Evolutionary conservation across 352 stramenopile species (phyloP).

Genomic region (Pelagophyceae sp.): DNA sequence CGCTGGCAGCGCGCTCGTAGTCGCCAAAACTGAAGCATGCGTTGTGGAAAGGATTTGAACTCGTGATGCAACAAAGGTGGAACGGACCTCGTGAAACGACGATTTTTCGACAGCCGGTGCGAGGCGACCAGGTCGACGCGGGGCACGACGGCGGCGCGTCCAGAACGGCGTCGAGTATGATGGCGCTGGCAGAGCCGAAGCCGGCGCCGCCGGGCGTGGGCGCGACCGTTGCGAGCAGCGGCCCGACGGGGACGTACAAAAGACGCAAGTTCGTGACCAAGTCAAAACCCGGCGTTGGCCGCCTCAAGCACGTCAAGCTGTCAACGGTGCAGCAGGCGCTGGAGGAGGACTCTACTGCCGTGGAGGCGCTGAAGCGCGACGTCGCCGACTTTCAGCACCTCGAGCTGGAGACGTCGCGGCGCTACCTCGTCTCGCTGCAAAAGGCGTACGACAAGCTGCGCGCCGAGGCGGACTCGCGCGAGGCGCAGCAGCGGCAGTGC

Average conservation of each 20-base stretch:
- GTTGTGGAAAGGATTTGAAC: no score
- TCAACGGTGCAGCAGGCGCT: conserved; percentile 31
- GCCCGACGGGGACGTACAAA: conserved; percentile 28
- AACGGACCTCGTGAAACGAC: no score
- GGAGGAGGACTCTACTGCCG: conserved; percentile 33
- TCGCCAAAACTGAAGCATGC: no score
- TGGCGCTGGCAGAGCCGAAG: no score
- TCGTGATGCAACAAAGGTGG: no score
- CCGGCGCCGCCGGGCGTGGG: no score
- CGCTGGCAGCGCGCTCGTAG: no score
- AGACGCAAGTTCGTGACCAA: conserved; percentile 28
- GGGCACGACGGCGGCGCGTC: no score
- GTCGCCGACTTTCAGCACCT: conserved; percentile 25
- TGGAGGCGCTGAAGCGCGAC: conserved; percentile 35
- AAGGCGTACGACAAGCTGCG: conserved; percentile 27
- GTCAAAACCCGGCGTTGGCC: not conserved
- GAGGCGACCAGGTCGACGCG: no score
- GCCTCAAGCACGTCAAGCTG: conserved; percentile 35
- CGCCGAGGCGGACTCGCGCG: conserved; percentile 28
- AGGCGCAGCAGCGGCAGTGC: conserved; percentile 26
- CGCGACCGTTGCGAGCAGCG: no score
- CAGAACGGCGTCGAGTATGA: no score
- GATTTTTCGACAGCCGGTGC: no score
- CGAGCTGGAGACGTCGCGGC: conserved; percentile 19
- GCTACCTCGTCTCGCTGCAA: conserved; percentile 19